Evolutionary conservation across 129 eudicot genomes (phyloP).

Genomic region (Apium graveolens): DNA sequence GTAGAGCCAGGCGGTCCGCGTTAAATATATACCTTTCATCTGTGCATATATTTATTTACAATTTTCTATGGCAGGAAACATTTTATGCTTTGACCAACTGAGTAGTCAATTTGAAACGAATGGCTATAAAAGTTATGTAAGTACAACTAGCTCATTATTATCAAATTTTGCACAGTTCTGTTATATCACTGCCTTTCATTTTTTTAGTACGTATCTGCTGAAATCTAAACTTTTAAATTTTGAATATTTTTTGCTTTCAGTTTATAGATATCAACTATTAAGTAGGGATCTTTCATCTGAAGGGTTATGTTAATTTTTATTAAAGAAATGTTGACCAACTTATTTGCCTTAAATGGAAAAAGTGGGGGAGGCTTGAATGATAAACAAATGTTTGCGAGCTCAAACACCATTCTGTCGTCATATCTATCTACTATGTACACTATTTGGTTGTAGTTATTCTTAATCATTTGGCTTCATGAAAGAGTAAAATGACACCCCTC

Average conservation of each 20-base stretch:
- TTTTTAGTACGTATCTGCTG: not conserved
- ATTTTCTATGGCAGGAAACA: conserved; percentile 27
- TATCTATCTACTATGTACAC: not conserved
- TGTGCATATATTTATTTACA: conserved; percentile 1
- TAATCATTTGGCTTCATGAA: not conserved
- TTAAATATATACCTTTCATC: conserved; percentile 11
- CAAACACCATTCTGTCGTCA: not conserved
- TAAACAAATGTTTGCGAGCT: not conserved
- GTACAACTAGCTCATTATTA: conserved; percentile 9
- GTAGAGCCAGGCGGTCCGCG: not conserved
- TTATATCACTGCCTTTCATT: not conserved
- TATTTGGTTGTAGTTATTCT: not conserved
- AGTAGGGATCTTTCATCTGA: not conserved
- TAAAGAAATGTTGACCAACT: not conserved
- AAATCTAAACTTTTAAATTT: not conserved
- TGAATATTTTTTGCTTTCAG: not conserved
- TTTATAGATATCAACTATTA: not conserved
- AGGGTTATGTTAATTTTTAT: not conserved
- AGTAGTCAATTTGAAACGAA: conserved; percentile 25
- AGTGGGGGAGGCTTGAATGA: not conserved
- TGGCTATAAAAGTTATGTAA: conserved; percentile 45
- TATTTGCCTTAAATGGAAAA: not conserved
- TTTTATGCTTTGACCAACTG: conserved; percentile 35
- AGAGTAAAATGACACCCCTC: not conserved
- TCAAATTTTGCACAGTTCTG: not conserved